These are phyloP conservation scores for Geotrichum histeridarum DNA, from an alignment of 1,139 yeast genomes.

Conservation along the genomic window DNA sequence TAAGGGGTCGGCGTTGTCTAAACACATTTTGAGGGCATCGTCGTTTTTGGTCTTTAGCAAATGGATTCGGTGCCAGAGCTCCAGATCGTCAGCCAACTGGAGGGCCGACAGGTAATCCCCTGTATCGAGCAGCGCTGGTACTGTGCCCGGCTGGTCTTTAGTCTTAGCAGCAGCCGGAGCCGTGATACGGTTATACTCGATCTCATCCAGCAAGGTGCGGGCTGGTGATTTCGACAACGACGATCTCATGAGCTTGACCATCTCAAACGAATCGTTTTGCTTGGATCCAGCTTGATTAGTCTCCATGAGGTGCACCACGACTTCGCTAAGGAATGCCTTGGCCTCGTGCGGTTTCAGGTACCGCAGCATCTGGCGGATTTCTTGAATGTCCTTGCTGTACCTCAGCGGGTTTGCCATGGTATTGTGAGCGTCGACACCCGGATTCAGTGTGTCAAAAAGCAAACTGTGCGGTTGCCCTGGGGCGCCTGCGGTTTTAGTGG, in stretches of 20 bases:
- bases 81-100: slow-evolving; percentile 11
- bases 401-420: background rate
- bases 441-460: too few species aligned
- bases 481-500: background rate
- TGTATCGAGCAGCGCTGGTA: background rate
- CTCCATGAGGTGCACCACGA: slow-evolving; percentile 8
- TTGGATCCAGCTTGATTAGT: background rate
- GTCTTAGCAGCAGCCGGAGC: too few species aligned
- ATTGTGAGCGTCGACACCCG: background rate
- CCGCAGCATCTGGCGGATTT: slow-evolving; percentile 8
- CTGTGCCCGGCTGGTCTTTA: too few species aligned
- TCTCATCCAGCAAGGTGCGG: background rate
- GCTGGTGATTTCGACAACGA: slow-evolving; percentile 3
- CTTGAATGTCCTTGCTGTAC: slow-evolving; percentile 3
- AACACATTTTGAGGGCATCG: background rate
- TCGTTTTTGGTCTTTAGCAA: slow-evolving; percentile 6
- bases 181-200: background rate
- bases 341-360: slow-evolving; percentile 15
- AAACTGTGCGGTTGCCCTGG: too few species aligned
- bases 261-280: slow-evolving; percentile 2
- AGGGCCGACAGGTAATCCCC: background rate
- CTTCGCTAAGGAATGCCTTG: slow-evolving; percentile 7
- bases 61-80: slow-evolving; percentile 8
- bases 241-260: slow-evolving; percentile 4
- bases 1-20: background rate